phyloP scores from a whole-genome alignment of 257 asterid genomes.

The Buddleja alternifolia region DNA sequence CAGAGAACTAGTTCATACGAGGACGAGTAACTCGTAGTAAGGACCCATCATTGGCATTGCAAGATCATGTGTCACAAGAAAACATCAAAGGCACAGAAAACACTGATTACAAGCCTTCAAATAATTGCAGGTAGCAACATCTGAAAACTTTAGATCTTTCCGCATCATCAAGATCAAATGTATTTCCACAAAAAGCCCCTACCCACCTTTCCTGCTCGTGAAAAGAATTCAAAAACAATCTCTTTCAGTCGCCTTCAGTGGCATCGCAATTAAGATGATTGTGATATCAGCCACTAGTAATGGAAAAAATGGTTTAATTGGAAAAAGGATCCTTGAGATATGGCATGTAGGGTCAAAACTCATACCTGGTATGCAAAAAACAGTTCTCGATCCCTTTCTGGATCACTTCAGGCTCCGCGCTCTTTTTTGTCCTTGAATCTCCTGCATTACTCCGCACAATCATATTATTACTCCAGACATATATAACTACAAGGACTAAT shows the following conservation, averaged over 20 bases:
- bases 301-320: not conserved
- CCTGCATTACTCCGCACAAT: too few relatives aligned
- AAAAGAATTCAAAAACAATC: conserved; percentile 96
- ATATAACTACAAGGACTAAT: too few relatives aligned
- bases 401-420: conserved; percentile 96
- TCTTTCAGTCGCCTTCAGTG: conserved; percentile 95
- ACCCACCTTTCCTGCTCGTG: conserved; percentile 97
- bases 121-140: not conserved
- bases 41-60: not conserved
- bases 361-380: conserved; percentile 93
- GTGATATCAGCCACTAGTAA: conserved; percentile 10
- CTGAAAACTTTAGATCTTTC: not conserved
- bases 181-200: not conserved
- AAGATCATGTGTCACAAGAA: not conserved
- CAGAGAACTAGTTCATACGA: not conserved
- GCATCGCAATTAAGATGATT: conserved; percentile 63
- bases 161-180: not conserved
- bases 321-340: conserved; percentile 2
- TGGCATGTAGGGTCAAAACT: conserved; percentile 15
- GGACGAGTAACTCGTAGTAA: not conserved
- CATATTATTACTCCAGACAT: too few relatives aligned
- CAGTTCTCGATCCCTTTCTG: conserved; percentile 99
- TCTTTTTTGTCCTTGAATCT: conserved; percentile 94
- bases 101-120: not conserved
- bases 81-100: not conserved